phyloP scores from a whole-genome alignment of 345 rosid species.

The Nasturtium officinale region DNA sequence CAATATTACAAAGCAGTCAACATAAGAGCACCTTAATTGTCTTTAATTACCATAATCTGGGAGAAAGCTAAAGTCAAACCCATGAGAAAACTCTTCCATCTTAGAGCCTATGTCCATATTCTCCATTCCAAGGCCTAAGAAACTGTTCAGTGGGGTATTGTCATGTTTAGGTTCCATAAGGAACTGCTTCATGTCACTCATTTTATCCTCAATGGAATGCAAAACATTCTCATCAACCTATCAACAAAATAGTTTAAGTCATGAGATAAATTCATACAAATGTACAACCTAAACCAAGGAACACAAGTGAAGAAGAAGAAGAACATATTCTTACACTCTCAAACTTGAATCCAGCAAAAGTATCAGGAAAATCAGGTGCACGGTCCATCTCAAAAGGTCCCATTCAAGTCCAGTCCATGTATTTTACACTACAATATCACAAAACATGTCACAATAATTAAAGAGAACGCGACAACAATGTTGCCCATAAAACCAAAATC shows the following conservation, averaged over 20 bases:
- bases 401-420: constrained; percentile 38
- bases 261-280: constrained; percentile 25
- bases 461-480: constrained; percentile 28
- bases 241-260: neutral
- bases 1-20: constrained; percentile 1
- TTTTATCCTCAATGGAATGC: constrained; percentile 51
- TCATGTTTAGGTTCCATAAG: constrained; percentile 58
- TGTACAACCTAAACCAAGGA: neutral
- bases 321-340: constrained; percentile 45
- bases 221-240: constrained; percentile 53
- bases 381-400: constrained; percentile 46
- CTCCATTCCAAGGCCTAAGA: constrained; percentile 55
- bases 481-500: constrained; percentile 26
- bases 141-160: constrained; percentile 54
- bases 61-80: constrained; percentile 51
- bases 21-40: constrained; percentile 10
- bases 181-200: constrained; percentile 48
- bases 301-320: constrained; percentile 27
- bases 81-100: constrained; percentile 53
- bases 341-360: constrained; percentile 43
- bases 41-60: constrained; percentile 48
- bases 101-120: constrained; percentile 49
- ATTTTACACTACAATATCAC: constrained; percentile 12
- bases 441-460: constrained; percentile 27
- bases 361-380: constrained; percentile 34